These are phyloP conservation scores for Trichodelitschia bisporula DNA, from an alignment of 495 filamentous ascomycete species.

Conservation along the genomic window DNA sequence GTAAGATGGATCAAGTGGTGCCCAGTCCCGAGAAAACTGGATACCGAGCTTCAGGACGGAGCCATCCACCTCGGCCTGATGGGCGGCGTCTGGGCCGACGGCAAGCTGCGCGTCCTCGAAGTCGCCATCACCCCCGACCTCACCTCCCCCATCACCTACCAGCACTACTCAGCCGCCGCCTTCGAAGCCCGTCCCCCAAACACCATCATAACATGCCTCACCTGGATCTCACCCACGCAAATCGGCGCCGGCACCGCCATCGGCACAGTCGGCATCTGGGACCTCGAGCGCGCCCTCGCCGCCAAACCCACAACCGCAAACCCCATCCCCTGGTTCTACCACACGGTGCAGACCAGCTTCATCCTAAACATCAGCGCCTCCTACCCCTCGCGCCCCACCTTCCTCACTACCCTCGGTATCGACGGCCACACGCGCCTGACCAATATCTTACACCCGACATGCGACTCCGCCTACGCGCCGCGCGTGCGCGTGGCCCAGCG, in stretches of 20 bases:
- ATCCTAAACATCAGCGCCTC: conserved; percentile 29
- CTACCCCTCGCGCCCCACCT: conserved; percentile 32
- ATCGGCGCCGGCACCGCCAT: conserved; percentile 36
- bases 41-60: conserved; percentile 13
- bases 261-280: conserved; percentile 33
- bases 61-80: conserved; percentile 27
- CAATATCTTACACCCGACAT: conserved; percentile 24
- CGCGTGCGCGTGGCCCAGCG: conserved; percentile 26
- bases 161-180: conserved; percentile 22
- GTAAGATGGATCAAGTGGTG: conserved; percentile 36
- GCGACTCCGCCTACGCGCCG: conserved; percentile 23
- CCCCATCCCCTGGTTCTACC: conserved; percentile 28
- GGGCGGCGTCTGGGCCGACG: conserved; percentile 36
- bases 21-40: conserved; percentile 20
- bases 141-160: conserved; percentile 12
- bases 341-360: conserved; percentile 31
- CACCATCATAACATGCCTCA: conserved; percentile 31
- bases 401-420: conserved; percentile 28
- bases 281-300: conserved; percentile 16
- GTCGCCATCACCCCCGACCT: conserved; percentile 18
- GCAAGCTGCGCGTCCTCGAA: conserved; percentile 32
- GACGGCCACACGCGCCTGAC: conserved; percentile 35
- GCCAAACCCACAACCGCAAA: too few species aligned
- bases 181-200: conserved; percentile 25
- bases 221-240: conserved; percentile 35